Conservation (phyloP, 805 yeast genomes). For the Wickerhamiella azyma region DNA sequence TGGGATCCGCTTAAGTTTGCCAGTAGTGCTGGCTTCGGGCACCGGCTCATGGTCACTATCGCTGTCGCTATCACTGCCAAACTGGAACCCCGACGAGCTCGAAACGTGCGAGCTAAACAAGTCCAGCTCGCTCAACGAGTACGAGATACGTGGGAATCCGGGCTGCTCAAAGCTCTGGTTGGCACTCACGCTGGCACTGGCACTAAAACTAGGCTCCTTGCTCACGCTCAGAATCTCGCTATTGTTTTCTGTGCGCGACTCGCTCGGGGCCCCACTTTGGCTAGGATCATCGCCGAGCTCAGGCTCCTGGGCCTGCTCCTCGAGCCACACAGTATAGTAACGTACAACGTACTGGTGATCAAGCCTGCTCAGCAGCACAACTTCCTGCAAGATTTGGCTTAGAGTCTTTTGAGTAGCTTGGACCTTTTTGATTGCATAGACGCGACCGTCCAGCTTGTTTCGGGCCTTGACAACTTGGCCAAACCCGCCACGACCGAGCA, state of each 20-base stretch:
- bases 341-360: conserved; percentile 94
- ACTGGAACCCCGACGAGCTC: conserved; percentile 19
- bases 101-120: conserved; percentile 16
- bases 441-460: conserved; percentile 83
- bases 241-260: background rate
- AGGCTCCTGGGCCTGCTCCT: conserved; percentile 37
- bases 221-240: background rate
- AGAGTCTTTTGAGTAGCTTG: conserved; percentile 41
- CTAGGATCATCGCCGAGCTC: conserved; percentile 20
- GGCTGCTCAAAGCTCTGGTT: background rate
- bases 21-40: conserved; percentile 8
- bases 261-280: too few relatives aligned
- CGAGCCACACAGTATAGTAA: conserved; percentile 96
- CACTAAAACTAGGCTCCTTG: background rate
- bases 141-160: background rate
- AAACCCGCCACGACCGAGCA: conserved; percentile 86
- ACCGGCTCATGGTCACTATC: background rate
- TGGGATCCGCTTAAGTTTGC: conserved; percentile 4
- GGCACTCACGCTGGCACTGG: background rate
- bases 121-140: conserved; percentile 11
- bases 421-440: conserved; percentile 87
- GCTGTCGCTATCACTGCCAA: conserved; percentile 20
- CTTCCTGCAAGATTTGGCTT: conserved; percentile 76
- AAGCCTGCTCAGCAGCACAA: conserved; percentile 75
- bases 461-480: conserved; percentile 98